Base-by-base conservation (phyloP, 2,329 filamentous ascomycete genomes). In the Fusarium mangiferae region DNA sequence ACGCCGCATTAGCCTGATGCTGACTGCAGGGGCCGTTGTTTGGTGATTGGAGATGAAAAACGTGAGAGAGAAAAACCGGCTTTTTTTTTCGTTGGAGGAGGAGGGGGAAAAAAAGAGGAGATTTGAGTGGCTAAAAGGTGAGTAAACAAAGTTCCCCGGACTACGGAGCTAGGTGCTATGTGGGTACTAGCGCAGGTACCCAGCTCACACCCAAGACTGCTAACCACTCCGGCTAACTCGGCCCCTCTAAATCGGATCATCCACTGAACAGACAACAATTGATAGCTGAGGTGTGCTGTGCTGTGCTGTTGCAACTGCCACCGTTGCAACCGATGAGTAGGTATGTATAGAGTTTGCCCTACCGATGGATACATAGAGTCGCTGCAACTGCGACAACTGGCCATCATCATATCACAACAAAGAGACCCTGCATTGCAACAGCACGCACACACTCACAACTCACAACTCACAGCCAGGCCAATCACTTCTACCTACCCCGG, bases 11-110 rank as follows among this genome's bases (percentile, higher is more conserved):
- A 70, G 66, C 52, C 36, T 55, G 48, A 54, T 71, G 57, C 63
- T 71, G 55, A 72, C 69, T 72, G 57, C 68, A 72, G 63, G 69
- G 69, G 68, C 69, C 68, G 51, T 48, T 33, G 38, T 8, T 10
- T 41, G 18, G 38, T 49, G 36, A 63, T 68, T 68, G 62, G 69
- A 48, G 39, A 30, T 22, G 18, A 36, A 39, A 46, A 22, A 58
- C 38, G 41, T 28, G 44, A 28, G 30, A 48, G 38, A 56, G 28
- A 42, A 41, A 28, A 28, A 24, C 20, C 7, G 35, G 35, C 24
- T 58, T 35, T 48, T 36, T 48, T 22, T 35, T 13, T 7, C 30
- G 33, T 33, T 33, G n/a, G 44, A 46, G 18, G 55, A 46, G 39
- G 39, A 46, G 10, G n/a, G 9, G 20, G 18, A 5, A 6, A 51